Base-by-base conservation (phyloP, 306 rosid species). In the Quercus gilva region DNA sequence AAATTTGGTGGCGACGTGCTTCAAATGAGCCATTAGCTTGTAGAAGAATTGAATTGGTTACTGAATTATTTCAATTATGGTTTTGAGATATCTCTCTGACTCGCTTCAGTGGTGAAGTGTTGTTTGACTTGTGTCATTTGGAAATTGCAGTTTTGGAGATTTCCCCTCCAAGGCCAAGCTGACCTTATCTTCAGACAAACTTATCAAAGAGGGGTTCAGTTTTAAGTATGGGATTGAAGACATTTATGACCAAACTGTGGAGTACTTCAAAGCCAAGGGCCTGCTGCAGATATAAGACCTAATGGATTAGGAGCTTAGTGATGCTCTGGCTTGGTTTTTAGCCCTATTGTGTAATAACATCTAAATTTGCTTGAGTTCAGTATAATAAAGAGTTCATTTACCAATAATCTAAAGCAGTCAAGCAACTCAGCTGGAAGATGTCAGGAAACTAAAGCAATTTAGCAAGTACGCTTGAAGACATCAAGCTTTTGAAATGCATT, bases 201-300 rank as follows among this genome's bases (percentile, higher is more conserved):
- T 93, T 20, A 88, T 80, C 75, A 88, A 86, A 87, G 97, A 90
- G 78, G 98, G 98, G 37, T 93, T 93, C 82, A 78, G 78, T 63
- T 93, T 90, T 82, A 82, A 90, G 88, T 84, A 84, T 31, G 90
- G 87, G 55, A 59, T 93, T 74, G 92, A 87, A 65, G 93, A 86
- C 49, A 88, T 84, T 80, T 88, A 79, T 78, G 93, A 91, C 63
- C 91, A 91, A 74, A 73, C 85, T 83, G 80, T 91, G 78, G 97
- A 86, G 77, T 93, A 87, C 83, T 76, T 93, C 73, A 91, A 87
- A 87, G 79, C 88, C 19, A 85, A 91, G 56, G 94, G 92, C 65
- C 15, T 80, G 35, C 86, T 93, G 21, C 55, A 88, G 81, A 82
- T 76, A 23, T 91, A 80, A 81, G 55, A 55, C 74, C 72, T 28